Evolutionary conservation across 352 stramenopile genomes (phyloP).

Genomic region (Phytophthora sojae): DNA sequence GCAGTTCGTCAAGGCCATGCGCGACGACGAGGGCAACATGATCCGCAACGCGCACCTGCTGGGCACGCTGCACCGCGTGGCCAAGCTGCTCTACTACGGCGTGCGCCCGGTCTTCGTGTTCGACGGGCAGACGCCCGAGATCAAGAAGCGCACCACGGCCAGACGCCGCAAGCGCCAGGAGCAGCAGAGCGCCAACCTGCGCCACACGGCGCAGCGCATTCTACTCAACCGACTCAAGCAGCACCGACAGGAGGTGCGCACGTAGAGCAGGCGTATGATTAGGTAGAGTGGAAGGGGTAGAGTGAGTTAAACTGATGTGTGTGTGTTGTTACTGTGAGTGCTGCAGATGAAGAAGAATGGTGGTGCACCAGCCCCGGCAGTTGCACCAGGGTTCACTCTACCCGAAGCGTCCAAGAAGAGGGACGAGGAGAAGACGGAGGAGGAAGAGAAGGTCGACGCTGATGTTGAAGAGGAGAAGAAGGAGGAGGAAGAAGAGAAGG

Average conservation of each 20-base stretch:
- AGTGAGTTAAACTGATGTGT: slow-evolving; percentile 1
- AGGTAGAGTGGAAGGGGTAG: neutral
- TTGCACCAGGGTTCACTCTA: slow-evolving; percentile 68
- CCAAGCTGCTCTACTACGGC: slow-evolving; percentile 95
- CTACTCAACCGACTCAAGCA: slow-evolving; percentile 92
- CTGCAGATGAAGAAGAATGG: slow-evolving; percentile 66
- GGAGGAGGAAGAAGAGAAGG: slow-evolving; percentile 7
- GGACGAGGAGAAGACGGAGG: slow-evolving; percentile 2
- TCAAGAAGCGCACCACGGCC: slow-evolving; percentile 93
- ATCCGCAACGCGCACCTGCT: slow-evolving; percentile 96
- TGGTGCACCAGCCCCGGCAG: slow-evolving; percentile 43
- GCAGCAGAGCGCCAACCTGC: slow-evolving; percentile 82
- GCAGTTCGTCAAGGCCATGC: slow-evolving; percentile 99
- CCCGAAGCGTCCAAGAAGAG: slow-evolving; percentile 28
- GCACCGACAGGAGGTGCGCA: slow-evolving; percentile 42
- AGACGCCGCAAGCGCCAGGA: slow-evolving; percentile 72
- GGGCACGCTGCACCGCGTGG: slow-evolving; percentile 94
- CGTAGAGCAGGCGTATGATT: slow-evolving; percentile 22
- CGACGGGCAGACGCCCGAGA: slow-evolving; percentile 96
- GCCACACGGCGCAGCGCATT: slow-evolving; percentile 94
- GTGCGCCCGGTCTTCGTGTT: slow-evolving; percentile 99
- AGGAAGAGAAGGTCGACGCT: neutral
- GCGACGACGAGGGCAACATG: slow-evolving; percentile 95
- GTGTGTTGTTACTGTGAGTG: slow-evolving; percentile 1
- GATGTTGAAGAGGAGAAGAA: neutral